These are phyloP conservation scores for Truncatella angustata DNA, from an alignment of 2,329 filamentous ascomycete genomes.

Conservation along the genomic window DNA sequence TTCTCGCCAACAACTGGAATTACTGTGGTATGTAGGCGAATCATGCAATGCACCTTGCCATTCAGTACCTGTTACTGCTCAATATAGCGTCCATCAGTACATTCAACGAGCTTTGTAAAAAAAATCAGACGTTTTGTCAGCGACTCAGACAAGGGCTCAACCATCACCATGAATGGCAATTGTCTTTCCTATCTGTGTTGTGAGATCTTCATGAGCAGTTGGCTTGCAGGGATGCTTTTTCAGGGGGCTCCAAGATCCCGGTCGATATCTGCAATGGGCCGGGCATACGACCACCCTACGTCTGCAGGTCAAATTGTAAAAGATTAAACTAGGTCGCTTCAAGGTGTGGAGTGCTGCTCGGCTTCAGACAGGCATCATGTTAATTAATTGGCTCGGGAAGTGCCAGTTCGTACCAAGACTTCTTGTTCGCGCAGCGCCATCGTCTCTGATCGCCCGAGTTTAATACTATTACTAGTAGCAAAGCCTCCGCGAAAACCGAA, in stretches of 20 bases:
- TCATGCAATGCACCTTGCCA: too few species aligned
- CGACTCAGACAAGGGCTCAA: too few species aligned
- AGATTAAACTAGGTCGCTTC: conserved; percentile 7
- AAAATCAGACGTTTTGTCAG: too few species aligned
- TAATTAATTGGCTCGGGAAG: conserved; percentile 8
- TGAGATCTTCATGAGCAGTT: not conserved
- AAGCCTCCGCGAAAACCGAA: not conserved
- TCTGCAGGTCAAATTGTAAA: conserved; percentile 10
- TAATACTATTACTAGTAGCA: conserved; percentile 10
- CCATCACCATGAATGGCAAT: too few species aligned
- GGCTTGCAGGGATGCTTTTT: not conserved
- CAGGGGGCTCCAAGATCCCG: not conserved
- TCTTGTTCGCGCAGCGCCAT: conserved; percentile 5
- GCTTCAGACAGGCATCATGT: conserved; percentile 8
- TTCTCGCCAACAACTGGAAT: too few species aligned
- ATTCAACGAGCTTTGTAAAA: too few species aligned
- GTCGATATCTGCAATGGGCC: conserved; percentile 8
- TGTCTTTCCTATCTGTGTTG: too few species aligned
- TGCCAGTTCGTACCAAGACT: not conserved
- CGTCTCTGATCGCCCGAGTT: conserved; percentile 9
- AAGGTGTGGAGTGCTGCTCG: not conserved
- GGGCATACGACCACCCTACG: conserved; percentile 1
- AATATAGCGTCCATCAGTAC: too few species aligned
- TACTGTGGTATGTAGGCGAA: too few species aligned
- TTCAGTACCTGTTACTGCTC: too few species aligned